Conservation (phyloP, 768 basidiomycete species). For the Hemileccinum impolitum region DNA sequence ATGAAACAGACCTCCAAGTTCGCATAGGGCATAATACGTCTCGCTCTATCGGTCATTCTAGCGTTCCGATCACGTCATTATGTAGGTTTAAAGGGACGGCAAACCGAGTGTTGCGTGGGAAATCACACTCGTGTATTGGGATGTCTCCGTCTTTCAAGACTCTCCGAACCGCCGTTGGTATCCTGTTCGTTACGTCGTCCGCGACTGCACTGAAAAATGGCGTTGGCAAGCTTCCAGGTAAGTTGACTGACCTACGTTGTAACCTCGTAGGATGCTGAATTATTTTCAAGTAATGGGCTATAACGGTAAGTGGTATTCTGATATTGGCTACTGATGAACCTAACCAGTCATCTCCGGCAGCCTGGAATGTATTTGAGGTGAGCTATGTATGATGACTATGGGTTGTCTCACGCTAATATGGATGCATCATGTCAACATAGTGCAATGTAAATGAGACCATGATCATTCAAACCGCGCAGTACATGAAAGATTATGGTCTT, state of each 20-base stretch:
- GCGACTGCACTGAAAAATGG: conserved; percentile 26
- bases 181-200: conserved; percentile 12
- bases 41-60: not conserved
- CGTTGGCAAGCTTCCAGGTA: conserved; percentile 32
- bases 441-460: conserved; percentile 56
- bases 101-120: not conserved
- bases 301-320: conserved; percentile 21
- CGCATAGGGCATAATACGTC: not conserved
- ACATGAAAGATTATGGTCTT: conserved; percentile 53
- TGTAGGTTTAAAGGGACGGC: conserved; percentile 12
- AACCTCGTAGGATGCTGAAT: conserved; percentile 4
- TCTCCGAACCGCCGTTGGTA: conserved; percentile 4
- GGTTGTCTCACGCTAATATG: not conserved
- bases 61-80: not conserved
- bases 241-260: not conserved
- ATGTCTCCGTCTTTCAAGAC: conserved; percentile 14
- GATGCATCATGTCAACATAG: conserved; percentile 29
- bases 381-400: conserved; percentile 8
- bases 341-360: conserved; percentile 29
- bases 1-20: not conserved
- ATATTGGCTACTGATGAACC: not conserved
- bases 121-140: not conserved
- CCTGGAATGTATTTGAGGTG: conserved; percentile 67
- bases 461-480: conserved; percentile 46
- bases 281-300: conserved; percentile 28